A percentile compares a stretch with the other conserved stretches of the same genome.
phyloP scores from a whole-genome alignment of 176 grass and related monocot species.

The Oryza glumipatula region DNA sequence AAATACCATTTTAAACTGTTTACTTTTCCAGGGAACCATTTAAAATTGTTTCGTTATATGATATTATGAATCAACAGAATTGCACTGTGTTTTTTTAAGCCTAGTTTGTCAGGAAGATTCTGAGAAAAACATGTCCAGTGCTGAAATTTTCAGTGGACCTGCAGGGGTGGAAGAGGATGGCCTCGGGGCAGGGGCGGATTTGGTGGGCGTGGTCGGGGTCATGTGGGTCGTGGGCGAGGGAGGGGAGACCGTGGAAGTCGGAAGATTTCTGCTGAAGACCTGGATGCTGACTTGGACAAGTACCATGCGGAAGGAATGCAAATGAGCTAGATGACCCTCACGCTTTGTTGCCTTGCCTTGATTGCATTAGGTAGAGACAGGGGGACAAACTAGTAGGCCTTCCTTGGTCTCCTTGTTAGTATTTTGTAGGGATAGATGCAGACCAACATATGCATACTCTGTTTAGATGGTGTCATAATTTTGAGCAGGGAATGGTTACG shows the following conservation, averaged over 20 bases:
- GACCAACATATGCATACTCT: too few species aligned
- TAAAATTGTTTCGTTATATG: too few species aligned
- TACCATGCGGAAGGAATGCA: conserved; percentile 52
- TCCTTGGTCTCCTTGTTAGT: too few species aligned
- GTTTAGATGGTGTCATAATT: background rate
- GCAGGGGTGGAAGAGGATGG: background rate
- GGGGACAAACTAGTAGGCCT: too few species aligned
- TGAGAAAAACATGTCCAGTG: too few species aligned
- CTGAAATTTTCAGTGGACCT: conserved; percentile 29
- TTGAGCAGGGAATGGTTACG: background rate
- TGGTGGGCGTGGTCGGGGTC: conserved; percentile 30
- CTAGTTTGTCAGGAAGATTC: background rate
- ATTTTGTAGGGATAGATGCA: too few species aligned
- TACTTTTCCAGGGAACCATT: too few species aligned
- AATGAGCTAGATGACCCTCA: conserved; percentile 37
- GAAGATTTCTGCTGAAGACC: conserved; percentile 52
- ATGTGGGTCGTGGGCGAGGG: conserved; percentile 10
- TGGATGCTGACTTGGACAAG: conserved; percentile 58
- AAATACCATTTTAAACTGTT: background rate
- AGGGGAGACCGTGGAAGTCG: conserved; percentile 6
- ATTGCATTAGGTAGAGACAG: too few species aligned
- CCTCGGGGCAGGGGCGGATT: conserved; percentile 2
- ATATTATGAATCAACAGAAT: too few species aligned
- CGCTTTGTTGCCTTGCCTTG: background rate
- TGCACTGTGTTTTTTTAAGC: background rate